A percentile compares a stretch with the other conserved stretches of the same genome.
Evolutionary conservation across 176 grass and related monocot species (phyloP).

Genomic region (Aegilops tauschii): DNA sequence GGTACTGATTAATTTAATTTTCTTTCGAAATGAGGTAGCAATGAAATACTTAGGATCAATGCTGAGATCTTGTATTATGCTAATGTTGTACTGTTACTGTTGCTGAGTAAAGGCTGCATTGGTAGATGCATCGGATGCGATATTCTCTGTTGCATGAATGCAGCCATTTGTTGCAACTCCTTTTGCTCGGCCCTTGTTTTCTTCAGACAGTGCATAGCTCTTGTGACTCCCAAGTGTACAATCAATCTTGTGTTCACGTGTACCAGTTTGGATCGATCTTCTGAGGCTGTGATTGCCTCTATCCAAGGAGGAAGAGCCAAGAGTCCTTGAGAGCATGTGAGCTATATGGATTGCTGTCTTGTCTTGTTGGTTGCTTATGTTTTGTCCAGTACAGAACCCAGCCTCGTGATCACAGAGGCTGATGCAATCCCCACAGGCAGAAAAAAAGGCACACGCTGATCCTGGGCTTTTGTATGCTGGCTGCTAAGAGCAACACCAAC

Average conservation of each 20-base stretch:
- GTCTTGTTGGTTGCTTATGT: slow-evolving; percentile 23
- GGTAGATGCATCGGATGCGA: slow-evolving; percentile 6
- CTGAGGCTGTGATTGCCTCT: slow-evolving; percentile 24
- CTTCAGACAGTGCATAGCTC: neutral
- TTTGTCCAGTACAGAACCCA: neutral
- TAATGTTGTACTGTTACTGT: slow-evolving; percentile 28
- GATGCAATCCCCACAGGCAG: slow-evolving; percentile 27
- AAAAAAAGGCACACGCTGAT: neutral
- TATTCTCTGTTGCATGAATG: slow-evolving; percentile 22
- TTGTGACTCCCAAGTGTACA: slow-evolving; percentile 42
- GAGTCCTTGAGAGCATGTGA: slow-evolving; percentile 50
- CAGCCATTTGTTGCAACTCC: slow-evolving; percentile 15
- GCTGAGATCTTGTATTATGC: slow-evolving; percentile 38
- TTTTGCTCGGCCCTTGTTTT: slow-evolving; percentile 25
- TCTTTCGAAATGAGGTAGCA: too few relatives aligned
- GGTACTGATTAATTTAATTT: slow-evolving; percentile 3
- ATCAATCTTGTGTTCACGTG: slow-evolving; percentile 9
- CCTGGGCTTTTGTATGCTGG: neutral
- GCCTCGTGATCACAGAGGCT: slow-evolving; percentile 17
- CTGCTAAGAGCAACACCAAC: too few relatives aligned
- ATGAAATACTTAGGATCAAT: slow-evolving; percentile 31
- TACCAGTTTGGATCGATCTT: slow-evolving; percentile 21
- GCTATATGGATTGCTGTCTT: slow-evolving; percentile 15
- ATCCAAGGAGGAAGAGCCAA: slow-evolving; percentile 37
- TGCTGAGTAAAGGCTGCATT: neutral